Evolutionary conservation across 192 early-diverging fungal genomes (phyloP).

Genomic region (Geranomyces variabilis): DNA sequence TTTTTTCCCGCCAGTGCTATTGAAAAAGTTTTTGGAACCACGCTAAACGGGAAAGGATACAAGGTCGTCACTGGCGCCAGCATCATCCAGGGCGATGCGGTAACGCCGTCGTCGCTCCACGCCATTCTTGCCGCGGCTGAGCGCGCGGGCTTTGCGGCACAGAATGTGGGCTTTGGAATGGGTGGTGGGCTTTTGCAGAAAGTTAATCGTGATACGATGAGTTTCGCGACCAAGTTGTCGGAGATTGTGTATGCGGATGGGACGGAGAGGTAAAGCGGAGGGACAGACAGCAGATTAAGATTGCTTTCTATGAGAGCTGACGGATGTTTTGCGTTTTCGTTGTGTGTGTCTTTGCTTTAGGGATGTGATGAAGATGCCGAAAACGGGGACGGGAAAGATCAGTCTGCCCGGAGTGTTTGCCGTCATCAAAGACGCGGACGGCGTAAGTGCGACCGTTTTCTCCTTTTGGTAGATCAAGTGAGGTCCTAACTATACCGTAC

Average conservation of each 20-base stretch:
- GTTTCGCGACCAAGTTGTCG: slow-evolving; percentile 82
- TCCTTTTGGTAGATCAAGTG: neutral
- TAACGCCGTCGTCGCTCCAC: slow-evolving; percentile 57
- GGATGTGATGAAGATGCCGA: slow-evolving; percentile 88
- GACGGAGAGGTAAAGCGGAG: slow-evolving; percentile 40
- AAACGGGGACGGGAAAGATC: slow-evolving; percentile 69
- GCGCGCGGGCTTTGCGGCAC: slow-evolving; percentile 68
- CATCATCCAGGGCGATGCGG: slow-evolving; percentile 87
- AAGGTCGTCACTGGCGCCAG: slow-evolving; percentile 69
- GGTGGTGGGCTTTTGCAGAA: slow-evolving; percentile 84
- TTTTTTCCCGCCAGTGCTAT: slow-evolving; percentile 51
- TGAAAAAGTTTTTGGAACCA: slow-evolving; percentile 72
- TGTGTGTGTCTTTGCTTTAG: slow-evolving; percentile 34
- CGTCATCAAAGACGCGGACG: slow-evolving; percentile 37
- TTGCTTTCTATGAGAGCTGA: neutral
- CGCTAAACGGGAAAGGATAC: slow-evolving; percentile 76
- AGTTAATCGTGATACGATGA: slow-evolving; percentile 84
- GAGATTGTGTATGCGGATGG: slow-evolving; percentile 73
- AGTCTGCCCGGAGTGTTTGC: slow-evolving; percentile 75
- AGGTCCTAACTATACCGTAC: neutral
- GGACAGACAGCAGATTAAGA: no score
- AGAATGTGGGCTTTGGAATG: slow-evolving; percentile 84
- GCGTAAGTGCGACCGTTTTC: neutral
- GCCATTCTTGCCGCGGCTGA: slow-evolving; percentile 62
- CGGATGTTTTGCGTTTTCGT: neutral